Conservation (phyloP, 2,329 filamentous ascomycete genomes). For the Drechslerella dactyloides region DNA sequence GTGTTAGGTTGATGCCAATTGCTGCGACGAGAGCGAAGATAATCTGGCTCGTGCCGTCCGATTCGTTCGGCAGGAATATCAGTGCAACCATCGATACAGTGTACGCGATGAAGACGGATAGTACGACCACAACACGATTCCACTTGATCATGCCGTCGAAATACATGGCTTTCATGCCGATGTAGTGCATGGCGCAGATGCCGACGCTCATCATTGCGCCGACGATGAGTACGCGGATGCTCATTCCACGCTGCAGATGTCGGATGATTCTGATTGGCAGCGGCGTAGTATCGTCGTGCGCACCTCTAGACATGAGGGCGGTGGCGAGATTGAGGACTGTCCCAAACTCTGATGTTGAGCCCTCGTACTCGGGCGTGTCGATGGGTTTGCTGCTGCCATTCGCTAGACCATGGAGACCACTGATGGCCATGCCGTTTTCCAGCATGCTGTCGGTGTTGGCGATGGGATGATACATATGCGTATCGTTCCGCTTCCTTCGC, state of each 20-base stretch:
- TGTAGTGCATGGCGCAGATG: constrained; percentile 47
- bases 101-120: constrained; percentile 42
- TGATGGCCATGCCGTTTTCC: constrained; percentile 30
- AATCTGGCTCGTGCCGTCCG: constrained; percentile 27
- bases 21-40: constrained; percentile 41
- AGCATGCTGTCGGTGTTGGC: constrained; percentile 31
- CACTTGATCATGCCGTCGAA: constrained; percentile 38
- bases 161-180: constrained; percentile 46
- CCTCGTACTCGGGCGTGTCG: constrained; percentile 46
- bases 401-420: constrained; percentile 12
- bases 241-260: constrained; percentile 31
- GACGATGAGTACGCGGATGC: constrained; percentile 28
- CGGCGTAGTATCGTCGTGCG: constrained; percentile 23
- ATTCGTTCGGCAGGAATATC: constrained; percentile 41
- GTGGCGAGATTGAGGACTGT: constrained; percentile 36
- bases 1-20: constrained; percentile 41
- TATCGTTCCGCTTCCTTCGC: constrained; percentile 25
- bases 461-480: constrained; percentile 46
- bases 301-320: constrained; percentile 26
- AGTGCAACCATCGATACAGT: constrained; percentile 35
- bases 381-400: constrained; percentile 20
- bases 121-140: constrained; percentile 27
- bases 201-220: constrained; percentile 37
- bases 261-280: constrained; percentile 12
- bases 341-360: constrained; percentile 42